phyloP scores from a whole-genome alignment of 23 red algal genomes.

The Gracilaria vermiculophylla region DNA sequence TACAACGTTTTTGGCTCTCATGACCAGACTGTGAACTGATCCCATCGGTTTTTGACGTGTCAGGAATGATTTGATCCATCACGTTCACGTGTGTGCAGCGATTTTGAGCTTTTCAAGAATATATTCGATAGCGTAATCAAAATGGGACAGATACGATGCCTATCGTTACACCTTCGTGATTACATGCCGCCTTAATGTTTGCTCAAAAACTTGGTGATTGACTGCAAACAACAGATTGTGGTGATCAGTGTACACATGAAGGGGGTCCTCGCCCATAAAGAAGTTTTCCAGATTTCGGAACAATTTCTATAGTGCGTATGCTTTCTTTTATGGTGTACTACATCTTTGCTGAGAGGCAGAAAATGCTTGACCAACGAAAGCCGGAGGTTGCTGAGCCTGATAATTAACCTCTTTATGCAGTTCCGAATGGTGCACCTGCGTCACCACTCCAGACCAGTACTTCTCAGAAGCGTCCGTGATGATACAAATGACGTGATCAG shows the following conservation, averaged over 20 bases:
- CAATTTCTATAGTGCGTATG: conserved; percentile 11
- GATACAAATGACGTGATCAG: conserved; percentile 11
- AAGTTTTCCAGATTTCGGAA: conserved; percentile 32
- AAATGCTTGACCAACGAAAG: conserved; percentile 16
- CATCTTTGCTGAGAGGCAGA: conserved; percentile 3
- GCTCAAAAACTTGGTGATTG: conserved; percentile 1
- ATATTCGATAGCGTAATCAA: conserved; percentile 37
- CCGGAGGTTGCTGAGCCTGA: conserved; percentile 8
- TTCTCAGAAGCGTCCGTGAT: conserved; percentile 34
- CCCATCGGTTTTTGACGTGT: too few species aligned
- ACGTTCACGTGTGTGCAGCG: too few species aligned
- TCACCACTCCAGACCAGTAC: conserved; percentile 34
- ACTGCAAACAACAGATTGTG: conserved; percentile 19
- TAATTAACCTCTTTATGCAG: not conserved
- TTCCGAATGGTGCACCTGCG: not conserved
- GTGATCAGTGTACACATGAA: conserved; percentile 45
- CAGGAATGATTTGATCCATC: too few species aligned
- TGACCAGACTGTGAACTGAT: too few species aligned
- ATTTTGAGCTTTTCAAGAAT: too few species aligned
- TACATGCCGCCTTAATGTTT: conserved; percentile 12
- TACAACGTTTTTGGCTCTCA: too few species aligned
- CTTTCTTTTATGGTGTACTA: conserved; percentile 39
- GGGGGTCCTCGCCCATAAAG: not conserved
- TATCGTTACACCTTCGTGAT: conserved; percentile 26
- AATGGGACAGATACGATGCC: conserved; percentile 25